Base-by-base conservation (phyloP, 129 eudicot genomes). In the Arctium minus region DNA sequence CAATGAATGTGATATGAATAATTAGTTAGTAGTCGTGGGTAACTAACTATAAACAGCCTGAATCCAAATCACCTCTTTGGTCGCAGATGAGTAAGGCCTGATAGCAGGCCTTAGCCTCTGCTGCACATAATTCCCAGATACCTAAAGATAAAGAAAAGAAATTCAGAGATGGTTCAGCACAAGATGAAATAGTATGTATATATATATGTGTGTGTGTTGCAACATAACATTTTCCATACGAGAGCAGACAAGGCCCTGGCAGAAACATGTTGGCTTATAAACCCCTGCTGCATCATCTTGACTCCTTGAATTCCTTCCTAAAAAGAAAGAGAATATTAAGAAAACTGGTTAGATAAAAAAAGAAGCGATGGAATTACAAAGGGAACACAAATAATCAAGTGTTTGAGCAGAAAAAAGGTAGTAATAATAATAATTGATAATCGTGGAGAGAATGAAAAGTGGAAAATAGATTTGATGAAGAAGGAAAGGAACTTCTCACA, bases 61-160 rank as follows among this genome's bases (percentile, higher is more conserved):
- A 33, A 33, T 1, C 36, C 36, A 33, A 4, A 4, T 37, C 4
- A 68, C 88, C 85, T 80, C 68, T 56, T 86, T 86, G 77, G 79
- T 73, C 11, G 81, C 71, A 62, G 85, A 77, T 46, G 86, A 81
- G 46, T 76, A 86, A 35, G 31, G 42, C 39, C 82, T 70, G 17
- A 60, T 50, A 42, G 80, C 83, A 71, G 88, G 88, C 29, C 76
- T 76, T 2, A 81, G 27, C 31, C 73, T 78, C 86, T 78, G 80
- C 86, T 78, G 80, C 68, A 81, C 29, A 22, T 8, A 18, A 33
- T 33, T 33, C 2, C 36, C 36, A 1, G 36, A 33, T 33, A 33
- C 36, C 12, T 33, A 7, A 42, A 53, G 8, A 50, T 11, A 12
- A 50, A 46, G n/a, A 12, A 10, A 48, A 48, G 60, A 48, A 12